A percentile compares a stretch with the other conserved stretches of the same genome.
These are phyloP conservation scores for Amaranthus hypochondriacus DNA, from an alignment of 148 eudicot species.

Conservation along the genomic window DNA sequence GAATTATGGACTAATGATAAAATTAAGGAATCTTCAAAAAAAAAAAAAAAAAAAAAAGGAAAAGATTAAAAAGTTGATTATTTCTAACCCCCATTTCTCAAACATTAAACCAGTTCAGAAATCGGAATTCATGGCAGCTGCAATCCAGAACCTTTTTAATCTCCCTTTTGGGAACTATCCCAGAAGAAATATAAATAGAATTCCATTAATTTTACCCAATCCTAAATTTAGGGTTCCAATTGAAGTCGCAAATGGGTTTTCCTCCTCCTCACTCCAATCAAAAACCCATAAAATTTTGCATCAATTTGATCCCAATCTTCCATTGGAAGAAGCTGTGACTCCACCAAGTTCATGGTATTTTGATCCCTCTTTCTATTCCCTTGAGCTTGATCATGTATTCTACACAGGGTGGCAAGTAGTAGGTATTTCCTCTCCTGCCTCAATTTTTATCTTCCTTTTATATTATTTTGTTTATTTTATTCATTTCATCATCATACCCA, in stretches of 20 bases:
- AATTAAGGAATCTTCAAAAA: no score
- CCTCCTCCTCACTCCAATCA: conserved; percentile 4
- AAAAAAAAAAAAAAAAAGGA: no score
- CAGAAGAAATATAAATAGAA: neutral
- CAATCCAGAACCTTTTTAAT: neutral
- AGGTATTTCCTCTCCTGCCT: conserved; percentile 36
- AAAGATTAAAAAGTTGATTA: no score
- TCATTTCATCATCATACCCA: no score
- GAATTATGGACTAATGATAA: neutral
- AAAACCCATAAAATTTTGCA: conserved; percentile 28
- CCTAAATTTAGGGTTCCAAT: neutral
- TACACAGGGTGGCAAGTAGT: conserved; percentile 83
- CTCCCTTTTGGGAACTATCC: neutral
- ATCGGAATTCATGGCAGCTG: neutral
- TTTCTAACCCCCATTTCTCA: no score
- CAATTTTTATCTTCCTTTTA: neutral
- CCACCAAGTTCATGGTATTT: conserved; percentile 94
- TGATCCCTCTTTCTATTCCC: conserved; percentile 53
- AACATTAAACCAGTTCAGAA: no score
- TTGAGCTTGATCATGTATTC: conserved; percentile 74
- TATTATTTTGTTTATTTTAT: no score
- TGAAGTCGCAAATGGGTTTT: conserved; percentile 8
- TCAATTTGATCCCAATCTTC: conserved; percentile 74
- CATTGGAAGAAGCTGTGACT: conserved; percentile 67
- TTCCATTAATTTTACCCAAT: neutral